Evolutionary conservation across 164 flowering plant species (phyloP), one percentile per base, ranked within the genome.

Genomic region (Piper betle): DNA sequence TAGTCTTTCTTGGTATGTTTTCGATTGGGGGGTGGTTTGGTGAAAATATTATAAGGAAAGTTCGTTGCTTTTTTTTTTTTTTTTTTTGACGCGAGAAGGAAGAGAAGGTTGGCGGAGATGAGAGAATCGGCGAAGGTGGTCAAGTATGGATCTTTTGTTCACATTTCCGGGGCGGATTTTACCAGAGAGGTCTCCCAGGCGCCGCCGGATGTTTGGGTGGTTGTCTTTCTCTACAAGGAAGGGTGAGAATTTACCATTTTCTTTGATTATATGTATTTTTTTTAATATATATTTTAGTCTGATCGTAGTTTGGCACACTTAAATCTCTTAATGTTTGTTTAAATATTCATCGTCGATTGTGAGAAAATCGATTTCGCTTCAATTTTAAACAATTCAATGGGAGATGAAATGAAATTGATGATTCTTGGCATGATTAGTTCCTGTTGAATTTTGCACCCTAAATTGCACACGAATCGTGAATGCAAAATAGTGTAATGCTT

Each of bases 121-220:
- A 69, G 95, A 91, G 63, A 96, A 88, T 48, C 68, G n/a, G 77
- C 81, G 25, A 91, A 83, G 71, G 63, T 85, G 58, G 54, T 73
- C 20, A 85, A 65, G 66, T 94, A 82, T 67, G 97, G 99, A 62
- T 88, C 95, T 1, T 78, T 94, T 54, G 67, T 84, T 52, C 95
- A 82, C 4, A 94, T 94, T 56, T 80, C 95, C 7, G 97, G 99
- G 54, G 79, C 95, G 0, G 96, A 94, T 85, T 94, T 91, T 63
- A 82, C 88, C 13, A 77, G 97, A 9, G 96, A 91, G 70, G 99
- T 93, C 48, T 90, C 95, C 3, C 95, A 93, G 68, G 99, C 97
- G 64, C 81, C 88, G 0, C 53, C 82, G 17, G 99, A 94, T 71
- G 84, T 90, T 74, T 94, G 97, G 97, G 97, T 94, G 0, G 96